A percentile compares a stretch with the other conserved stretches of the same genome.
phyloP scores from a whole-genome alignment of 75 land plant species.

The Isoetes taiwanensis region DNA sequence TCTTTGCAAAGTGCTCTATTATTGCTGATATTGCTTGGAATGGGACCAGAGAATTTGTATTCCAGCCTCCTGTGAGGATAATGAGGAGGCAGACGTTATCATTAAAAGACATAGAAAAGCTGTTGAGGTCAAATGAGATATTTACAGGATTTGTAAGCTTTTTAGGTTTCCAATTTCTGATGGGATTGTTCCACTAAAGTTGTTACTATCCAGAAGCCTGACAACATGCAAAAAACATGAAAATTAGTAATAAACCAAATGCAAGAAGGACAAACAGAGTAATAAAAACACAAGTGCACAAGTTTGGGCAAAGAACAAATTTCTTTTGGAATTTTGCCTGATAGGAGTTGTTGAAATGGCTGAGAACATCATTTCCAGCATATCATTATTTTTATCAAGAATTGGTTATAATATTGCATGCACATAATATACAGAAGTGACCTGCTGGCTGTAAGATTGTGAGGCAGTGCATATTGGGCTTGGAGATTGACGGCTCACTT shows the following conservation, averaged over 20 bases:
- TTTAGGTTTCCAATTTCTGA: constrained; percentile 19
- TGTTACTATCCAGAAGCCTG: constrained; percentile 35
- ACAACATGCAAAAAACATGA: neutral
- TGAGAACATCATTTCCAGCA: too few species aligned
- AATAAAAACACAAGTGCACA: constrained; percentile 16
- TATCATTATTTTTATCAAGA: neutral
- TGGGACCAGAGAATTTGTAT: constrained; percentile 22
- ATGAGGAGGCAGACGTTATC: too few species aligned
- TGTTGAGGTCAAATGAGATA: too few species aligned
- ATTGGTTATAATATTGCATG: too few species aligned
- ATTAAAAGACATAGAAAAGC: too few species aligned
- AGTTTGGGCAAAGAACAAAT: constrained; percentile 39
- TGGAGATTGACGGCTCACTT: constrained; percentile 46
- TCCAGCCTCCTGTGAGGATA: too few species aligned
- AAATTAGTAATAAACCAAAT: too few species aligned
- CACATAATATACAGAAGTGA: constrained; percentile 66
- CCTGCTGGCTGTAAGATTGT: constrained; percentile 23
- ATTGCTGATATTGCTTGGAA: neutral
- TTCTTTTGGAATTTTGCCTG: constrained; percentile 34
- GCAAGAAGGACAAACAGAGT: too few species aligned
- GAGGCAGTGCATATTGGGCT: constrained; percentile 24
- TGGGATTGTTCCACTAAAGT: constrained; percentile 28
- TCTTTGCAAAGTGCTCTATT: too few species aligned
- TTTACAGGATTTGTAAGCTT: constrained; percentile 24
- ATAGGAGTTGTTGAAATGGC: constrained; percentile 48